Conservation (phyloP, 2,329 filamentous ascomycete genomes). For the Fusarium drepaniforme region DNA sequence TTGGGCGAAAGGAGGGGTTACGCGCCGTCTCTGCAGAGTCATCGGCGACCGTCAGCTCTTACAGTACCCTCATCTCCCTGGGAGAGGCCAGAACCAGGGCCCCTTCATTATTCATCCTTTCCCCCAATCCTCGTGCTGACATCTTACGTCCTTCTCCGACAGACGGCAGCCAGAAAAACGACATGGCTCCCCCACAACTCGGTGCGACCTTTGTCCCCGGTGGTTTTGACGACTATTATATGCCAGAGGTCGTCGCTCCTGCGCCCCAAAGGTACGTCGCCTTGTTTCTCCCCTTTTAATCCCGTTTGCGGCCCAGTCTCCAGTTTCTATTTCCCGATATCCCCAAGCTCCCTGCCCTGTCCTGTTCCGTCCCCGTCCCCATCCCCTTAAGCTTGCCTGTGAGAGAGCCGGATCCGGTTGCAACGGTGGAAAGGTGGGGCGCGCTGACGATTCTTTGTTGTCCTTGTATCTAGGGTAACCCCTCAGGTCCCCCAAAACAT, state of each 20-base stretch:
- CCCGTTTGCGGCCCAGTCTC: slow-evolving; percentile 28
- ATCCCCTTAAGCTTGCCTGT: slow-evolving; percentile 35
- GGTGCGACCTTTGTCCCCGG: slow-evolving; percentile 71
- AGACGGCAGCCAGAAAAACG: slow-evolving; percentile 43
- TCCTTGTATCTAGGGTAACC: slow-evolving; percentile 76
- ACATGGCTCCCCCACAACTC: slow-evolving; percentile 50
- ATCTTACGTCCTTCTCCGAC: slow-evolving; percentile 46
- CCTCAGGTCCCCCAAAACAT: slow-evolving; percentile 97
- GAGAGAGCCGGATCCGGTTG: slow-evolving; percentile 39
- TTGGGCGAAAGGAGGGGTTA: slow-evolving; percentile 41
- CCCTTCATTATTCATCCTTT: slow-evolving; percentile 43
- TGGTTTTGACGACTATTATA: slow-evolving; percentile 70
- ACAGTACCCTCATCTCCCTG: slow-evolving; percentile 33
- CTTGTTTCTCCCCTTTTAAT: slow-evolving; percentile 29
- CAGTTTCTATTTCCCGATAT: slow-evolving; percentile 35
- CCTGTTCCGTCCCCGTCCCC: slow-evolving; percentile 22
- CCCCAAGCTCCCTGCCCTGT: slow-evolving; percentile 29
- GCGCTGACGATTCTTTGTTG: slow-evolving; percentile 53
- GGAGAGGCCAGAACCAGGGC: slow-evolving; percentile 39
- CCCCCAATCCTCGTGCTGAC: slow-evolving; percentile 46
- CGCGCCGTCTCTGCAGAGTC: slow-evolving; percentile 43
- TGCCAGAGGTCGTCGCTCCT: slow-evolving; percentile 71
- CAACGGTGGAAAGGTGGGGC: slow-evolving; percentile 50
- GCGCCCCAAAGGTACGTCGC: slow-evolving; percentile 67
- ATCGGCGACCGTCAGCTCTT: slow-evolving; percentile 44